These are phyloP conservation scores for Fraxinus quadrangulata DNA, from an alignment of 257 asterid species.

Conservation along the genomic window DNA sequence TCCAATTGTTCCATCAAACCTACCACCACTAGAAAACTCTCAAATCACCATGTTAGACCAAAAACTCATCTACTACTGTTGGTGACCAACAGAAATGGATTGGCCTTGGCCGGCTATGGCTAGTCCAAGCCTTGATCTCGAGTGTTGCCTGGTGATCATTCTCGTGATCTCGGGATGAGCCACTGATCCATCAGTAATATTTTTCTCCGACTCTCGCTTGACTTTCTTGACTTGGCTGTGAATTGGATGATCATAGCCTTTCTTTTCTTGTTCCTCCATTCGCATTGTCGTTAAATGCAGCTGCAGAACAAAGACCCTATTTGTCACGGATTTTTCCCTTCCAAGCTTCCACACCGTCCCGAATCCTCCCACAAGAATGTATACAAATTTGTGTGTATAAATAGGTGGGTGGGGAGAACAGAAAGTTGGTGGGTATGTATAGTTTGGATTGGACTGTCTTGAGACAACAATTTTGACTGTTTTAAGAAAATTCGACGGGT, in stretches of 20 bases:
- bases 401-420: not conserved
- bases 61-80: not conserved
- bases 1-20: not conserved
- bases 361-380: too few relatives aligned
- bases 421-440: not conserved
- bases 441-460: not conserved
- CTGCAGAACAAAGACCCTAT: not conserved
- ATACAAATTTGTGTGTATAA: not conserved
- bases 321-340: too few relatives aligned
- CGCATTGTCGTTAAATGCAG: not conserved
- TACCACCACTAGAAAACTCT: not conserved
- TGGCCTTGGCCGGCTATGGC: not conserved
- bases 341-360: too few relatives aligned
- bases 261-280: not conserved
- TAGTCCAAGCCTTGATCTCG: slow-evolving; percentile 39
- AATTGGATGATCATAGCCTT: not conserved
- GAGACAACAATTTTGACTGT: not conserved
- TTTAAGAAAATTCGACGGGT: not conserved
- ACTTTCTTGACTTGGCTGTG: slow-evolving; percentile 45
- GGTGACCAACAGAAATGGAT: slow-evolving; percentile 16
- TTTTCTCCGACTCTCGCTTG: slow-evolving; percentile 30
- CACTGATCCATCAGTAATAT: slow-evolving; percentile 14
- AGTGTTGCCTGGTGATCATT: slow-evolving; percentile 30
- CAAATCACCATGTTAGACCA: not conserved
- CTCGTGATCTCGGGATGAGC: slow-evolving; percentile 19